Evolutionary conservation across 2,329 filamentous ascomycete genomes (phyloP), one percentile per base, ranked within the genome.

Genomic region (Ascochyta clinopodiicola): DNA sequence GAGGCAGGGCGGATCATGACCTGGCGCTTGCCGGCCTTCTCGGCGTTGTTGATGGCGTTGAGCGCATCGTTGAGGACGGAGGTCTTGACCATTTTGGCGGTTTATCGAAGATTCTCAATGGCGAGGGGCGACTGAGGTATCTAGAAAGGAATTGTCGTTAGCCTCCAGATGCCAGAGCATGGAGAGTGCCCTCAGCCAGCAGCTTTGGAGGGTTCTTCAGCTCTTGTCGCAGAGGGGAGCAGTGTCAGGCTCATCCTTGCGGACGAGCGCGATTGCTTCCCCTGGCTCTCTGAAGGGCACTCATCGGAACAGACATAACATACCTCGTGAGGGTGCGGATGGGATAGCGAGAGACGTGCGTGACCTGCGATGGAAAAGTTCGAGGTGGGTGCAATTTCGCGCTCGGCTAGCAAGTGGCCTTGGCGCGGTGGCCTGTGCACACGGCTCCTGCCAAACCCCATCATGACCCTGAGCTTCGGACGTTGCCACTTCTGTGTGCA

Each of bases 1-100:
- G 95, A 98, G 81, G 87, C 90, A 74, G 96, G 95, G 77, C 93
- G 89, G 87, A 99, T 97, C 81, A 99, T 78, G 79, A 98, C 95
- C 86, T 99, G 95, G 79, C 95, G 93, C 90, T 98, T 98, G 85
- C 95, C 95, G 75, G 91, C 86, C 90, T 99, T 98, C 88, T 99
- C 96, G 86, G 95, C 95, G 83, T 99, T 99, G 92, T 99, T 99
- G 90, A 99, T 98, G 86, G 88, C 71, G 60, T 96, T 96, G 77
- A 97, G 90, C 80, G 91, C 92, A 89, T 99, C 95, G 88, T 98
- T 96, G 82, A 99, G 93, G 78, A 98, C 95, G 81, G 92, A 96
- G 77, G 95, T 98, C 86, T 91, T 92, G 83, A 97, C 93, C 94
- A 99, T 99, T 80, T 90, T 97, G 87, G 79, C 88, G 87, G 85